These are phyloP conservation scores for Sordaria brevicollis DNA, from an alignment of 495 filamentous ascomycete species.

Conservation along the genomic window DNA sequence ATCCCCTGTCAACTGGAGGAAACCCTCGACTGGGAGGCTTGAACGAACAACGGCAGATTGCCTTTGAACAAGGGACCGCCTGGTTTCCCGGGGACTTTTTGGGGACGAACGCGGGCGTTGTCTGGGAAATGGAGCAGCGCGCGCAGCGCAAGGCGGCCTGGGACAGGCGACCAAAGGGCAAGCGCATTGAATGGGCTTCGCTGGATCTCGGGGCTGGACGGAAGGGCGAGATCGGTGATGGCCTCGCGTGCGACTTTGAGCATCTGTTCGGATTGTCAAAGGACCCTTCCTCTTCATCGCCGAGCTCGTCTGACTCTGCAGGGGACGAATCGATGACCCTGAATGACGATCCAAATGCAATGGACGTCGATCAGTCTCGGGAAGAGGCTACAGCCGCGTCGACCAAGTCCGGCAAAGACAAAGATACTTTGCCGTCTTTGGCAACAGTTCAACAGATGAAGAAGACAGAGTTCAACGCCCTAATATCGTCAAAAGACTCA, in stretches of 20 bases:
- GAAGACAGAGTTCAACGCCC: conserved; percentile 18
- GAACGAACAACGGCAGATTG: conserved; percentile 66
- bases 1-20: conserved; percentile 68
- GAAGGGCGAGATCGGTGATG: conserved; percentile 75
- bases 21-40: conserved; percentile 77
- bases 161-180: conserved; percentile 74
- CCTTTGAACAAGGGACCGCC: conserved; percentile 66
- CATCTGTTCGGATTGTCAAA: conserved; percentile 34
- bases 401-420: conserved; percentile 1
- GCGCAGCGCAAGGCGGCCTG: conserved; percentile 52
- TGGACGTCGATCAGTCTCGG: conserved; percentile 13
- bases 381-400: background rate
- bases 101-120: conserved; percentile 67
- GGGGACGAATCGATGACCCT: conserved; percentile 1
- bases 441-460: conserved; percentile 18
- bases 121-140: conserved; percentile 63
- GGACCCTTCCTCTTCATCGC: too few relatives aligned
- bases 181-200: conserved; percentile 63
- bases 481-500: conserved; percentile 5
- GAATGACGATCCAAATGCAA: conserved; percentile 10
- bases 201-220: conserved; percentile 63
- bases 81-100: conserved; percentile 90
- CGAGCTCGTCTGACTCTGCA: conserved; percentile 17
- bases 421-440: background rate
- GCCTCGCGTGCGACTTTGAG: conserved; percentile 86